Base-by-base conservation (phyloP, 2,329 filamentous ascomycete genomes). In the Colletotrichum gloeosporioides region DNA sequence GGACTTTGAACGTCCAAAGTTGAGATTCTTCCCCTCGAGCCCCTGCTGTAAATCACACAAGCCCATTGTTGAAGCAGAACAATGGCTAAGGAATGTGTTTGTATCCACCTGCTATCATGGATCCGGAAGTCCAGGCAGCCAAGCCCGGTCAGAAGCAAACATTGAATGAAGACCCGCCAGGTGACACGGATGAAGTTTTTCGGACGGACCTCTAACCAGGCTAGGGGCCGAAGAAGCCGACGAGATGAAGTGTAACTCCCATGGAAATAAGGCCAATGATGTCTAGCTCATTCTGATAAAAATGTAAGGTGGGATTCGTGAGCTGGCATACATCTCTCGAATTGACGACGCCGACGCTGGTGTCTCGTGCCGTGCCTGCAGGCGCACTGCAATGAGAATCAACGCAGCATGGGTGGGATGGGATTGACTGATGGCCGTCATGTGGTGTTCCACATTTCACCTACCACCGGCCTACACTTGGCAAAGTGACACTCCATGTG, bases 61-160 rank as follows among this genome's bases (percentile, higher is more conserved):
- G 10, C 44, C 44, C n/a, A 53, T 53, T 22, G 44, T 53, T 0
- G 44, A 53, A 53, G n/a, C n/a, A 53, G 44, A 53, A 53, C 44
- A 53, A 53, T 53, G n/a, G 0, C n/a, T 53, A 0, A 10, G 2
- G n/a, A 22, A 53, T 1, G 0, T 25, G 12, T 0, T 53, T n/a
- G 44, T 53, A 22, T 22, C n/a, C 44, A 25, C 44, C 44, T 53
- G 44, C 44, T 53, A 53, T 53, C 44, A 53, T 13, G n/a, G 44
- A 8, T n/a, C 44, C n/a, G 44, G 44, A 53, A 53, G 44, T 53
- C 0, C 44, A 53, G 44, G 44, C n/a, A 53, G 44, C 44, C 44
- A 53, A 53, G 44, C 44, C 44, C 44, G 44, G 44, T 53, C 22
- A 25, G n/a, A 53, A 53, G 44, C 44, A 53, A 53, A 53, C 44